A percentile compares a stretch with the other conserved stretches of the same genome.
Conservation (phyloP, 306 rosid species). For the Cicer bijugum region DNA sequence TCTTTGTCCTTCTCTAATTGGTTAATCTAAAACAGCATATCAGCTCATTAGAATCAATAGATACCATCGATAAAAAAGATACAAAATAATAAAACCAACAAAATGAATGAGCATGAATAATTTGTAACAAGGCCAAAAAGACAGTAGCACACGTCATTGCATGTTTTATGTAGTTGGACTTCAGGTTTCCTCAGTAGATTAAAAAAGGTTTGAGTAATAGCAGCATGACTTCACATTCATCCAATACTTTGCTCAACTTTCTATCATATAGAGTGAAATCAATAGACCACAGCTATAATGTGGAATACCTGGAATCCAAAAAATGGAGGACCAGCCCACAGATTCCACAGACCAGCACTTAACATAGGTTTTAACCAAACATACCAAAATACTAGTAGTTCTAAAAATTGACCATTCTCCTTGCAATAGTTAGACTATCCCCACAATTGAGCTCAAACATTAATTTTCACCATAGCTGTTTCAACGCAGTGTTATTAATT, state of each 20-base stretch:
- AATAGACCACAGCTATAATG: not conserved
- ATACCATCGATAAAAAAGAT: slow-evolving; percentile 1
- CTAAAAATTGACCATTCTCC: slow-evolving; percentile 1
- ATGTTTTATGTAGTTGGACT: slow-evolving; percentile 17
- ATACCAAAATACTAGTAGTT: not conserved
- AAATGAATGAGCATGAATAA: slow-evolving; percentile 24
- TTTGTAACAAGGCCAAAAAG: not conserved
- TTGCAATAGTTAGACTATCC: slow-evolving; percentile 5
- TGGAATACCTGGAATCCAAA: slow-evolving; percentile 9
- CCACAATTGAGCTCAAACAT: too few relatives aligned
- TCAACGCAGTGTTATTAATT: too few relatives aligned
- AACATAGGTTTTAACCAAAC: not conserved
- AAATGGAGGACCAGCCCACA: slow-evolving; percentile 27
- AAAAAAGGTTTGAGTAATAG: slow-evolving; percentile 10
- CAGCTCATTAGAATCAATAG: slow-evolving; percentile 47
- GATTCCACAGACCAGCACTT: slow-evolving; percentile 23
- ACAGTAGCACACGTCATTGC: slow-evolving; percentile 25
- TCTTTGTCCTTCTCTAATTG: slow-evolving; percentile 98
- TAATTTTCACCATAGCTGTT: too few relatives aligned
- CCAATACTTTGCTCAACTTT: not conserved
- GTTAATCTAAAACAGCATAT: slow-evolving; percentile 71
- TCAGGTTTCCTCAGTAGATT: not conserved
- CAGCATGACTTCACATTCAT: not conserved
- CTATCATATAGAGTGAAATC: slow-evolving; percentile 20
- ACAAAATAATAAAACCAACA: slow-evolving; percentile 26